These are phyloP conservation scores for Mortierella antarctica DNA, from an alignment of 192 early-diverging fungal species.

Conservation along the genomic window DNA sequence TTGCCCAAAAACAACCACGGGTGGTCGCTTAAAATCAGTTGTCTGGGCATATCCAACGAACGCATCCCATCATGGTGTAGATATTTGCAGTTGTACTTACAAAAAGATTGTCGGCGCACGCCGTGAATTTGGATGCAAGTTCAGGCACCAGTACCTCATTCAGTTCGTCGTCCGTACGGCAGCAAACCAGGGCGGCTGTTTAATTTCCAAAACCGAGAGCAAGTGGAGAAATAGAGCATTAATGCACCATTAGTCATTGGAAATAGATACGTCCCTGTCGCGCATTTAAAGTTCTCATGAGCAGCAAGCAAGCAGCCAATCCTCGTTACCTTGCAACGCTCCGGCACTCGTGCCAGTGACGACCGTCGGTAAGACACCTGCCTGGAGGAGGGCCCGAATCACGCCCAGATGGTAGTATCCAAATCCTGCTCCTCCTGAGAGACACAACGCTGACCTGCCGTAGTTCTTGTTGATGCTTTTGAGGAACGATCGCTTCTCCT, in stretches of 20 bases:
- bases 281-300: no score
- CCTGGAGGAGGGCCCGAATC: conserved; percentile 75
- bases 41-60: no score
- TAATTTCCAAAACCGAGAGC: background rate
- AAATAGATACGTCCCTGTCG: background rate
- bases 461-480: conserved; percentile 71
- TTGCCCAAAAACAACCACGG: background rate
- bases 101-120: conserved; percentile 58
- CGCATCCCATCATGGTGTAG: background rate
- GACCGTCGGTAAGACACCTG: conserved; percentile 74
- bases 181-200: conserved; percentile 72
- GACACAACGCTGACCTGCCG: conserved; percentile 80
- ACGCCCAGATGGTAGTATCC: conserved; percentile 81
- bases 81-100: background rate
- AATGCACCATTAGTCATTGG: conserved; percentile 28
- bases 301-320: background rate
- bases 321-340: conserved; percentile 54
- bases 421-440: conserved; percentile 81
- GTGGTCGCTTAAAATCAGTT: no score
- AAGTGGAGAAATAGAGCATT: conserved; percentile 12
- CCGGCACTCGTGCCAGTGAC: conserved; percentile 84
- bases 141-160: conserved; percentile 66
- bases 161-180: conserved; percentile 74
- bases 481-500: conserved; percentile 75
- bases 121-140: conserved; percentile 62